Conservation (phyloP, 208 protist genomes). For the Acanthamoeba rhysodes region DNA sequence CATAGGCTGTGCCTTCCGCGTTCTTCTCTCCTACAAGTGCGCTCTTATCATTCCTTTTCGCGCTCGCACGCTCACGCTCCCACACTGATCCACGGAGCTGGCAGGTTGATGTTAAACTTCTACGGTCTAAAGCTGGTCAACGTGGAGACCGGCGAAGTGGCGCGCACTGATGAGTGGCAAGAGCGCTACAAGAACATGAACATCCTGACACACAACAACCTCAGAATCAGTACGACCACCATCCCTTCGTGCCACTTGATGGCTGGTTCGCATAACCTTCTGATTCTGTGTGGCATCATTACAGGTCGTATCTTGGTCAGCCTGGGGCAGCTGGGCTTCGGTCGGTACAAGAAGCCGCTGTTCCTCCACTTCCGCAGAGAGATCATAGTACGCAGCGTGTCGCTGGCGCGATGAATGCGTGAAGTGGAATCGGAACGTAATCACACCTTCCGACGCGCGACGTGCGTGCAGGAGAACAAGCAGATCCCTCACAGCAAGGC, state of each 20-base stretch:
- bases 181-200: slow-evolving; percentile 61
- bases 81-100: neutral
- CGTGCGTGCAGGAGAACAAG: neutral
- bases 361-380: slow-evolving; percentile 1
- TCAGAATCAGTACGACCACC: slow-evolving; percentile 3
- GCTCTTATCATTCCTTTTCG: neutral
- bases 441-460: neutral
- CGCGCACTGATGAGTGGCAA: slow-evolving; percentile 34
- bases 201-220: slow-evolving; percentile 48
- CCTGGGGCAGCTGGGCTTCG: slow-evolving; percentile 47
- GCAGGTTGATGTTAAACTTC: slow-evolving; percentile 65
- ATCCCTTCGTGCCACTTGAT: neutral
- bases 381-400: neutral
- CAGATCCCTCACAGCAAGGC: slow-evolving; percentile 32
- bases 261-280: neutral
- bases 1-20: neutral
- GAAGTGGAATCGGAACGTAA: neutral
- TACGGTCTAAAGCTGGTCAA: slow-evolving; percentile 38
- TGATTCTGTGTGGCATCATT: neutral
- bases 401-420: neutral
- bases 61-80: neutral
- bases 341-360: slow-evolving; percentile 43
- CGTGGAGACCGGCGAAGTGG: slow-evolving; percentile 9
- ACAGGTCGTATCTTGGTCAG: slow-evolving; percentile 9
- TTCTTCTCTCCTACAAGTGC: slow-evolving; percentile 48